Evolutionary conservation across 176 grass and related monocot genomes (phyloP).

Genomic region (Triticum turgidum): DNA sequence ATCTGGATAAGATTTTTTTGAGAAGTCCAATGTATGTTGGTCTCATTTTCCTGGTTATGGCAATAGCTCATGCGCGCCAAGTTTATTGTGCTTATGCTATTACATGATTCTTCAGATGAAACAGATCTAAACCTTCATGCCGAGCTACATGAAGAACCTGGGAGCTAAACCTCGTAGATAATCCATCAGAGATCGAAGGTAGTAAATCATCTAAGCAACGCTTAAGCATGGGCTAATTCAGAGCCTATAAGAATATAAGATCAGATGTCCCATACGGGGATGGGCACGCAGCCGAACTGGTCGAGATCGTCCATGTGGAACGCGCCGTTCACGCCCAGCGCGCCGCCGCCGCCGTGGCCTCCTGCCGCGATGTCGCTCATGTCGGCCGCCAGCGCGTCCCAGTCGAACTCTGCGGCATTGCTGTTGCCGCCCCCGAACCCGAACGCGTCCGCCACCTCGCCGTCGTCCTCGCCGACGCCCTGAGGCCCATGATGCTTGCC

Average conservation of each 20-base stretch:
- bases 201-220: background rate
- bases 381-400: constrained; percentile 80
- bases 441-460: constrained; percentile 19
- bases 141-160: constrained; percentile 21
- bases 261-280: constrained; percentile 91
- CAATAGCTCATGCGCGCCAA: background rate
- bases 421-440: constrained; percentile 34
- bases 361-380: constrained; percentile 60
- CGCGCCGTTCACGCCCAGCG: constrained; percentile 36
- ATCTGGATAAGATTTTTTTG: background rate
- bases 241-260: background rate
- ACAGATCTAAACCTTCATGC: background rate
- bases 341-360: constrained; percentile 33
- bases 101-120: background rate
- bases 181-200: background rate
- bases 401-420: constrained; percentile 56
- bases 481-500: background rate
- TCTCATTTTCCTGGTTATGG: too few relatives aligned
- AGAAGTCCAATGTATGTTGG: too few relatives aligned
- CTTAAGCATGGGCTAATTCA: constrained; percentile 14
- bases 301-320: constrained; percentile 70
- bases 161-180: background rate
- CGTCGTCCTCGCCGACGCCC: background rate
- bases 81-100: background rate
- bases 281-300: constrained; percentile 62